phyloP scores from a whole-genome alignment of 805 yeast genomes.

The Metschnikowia vanudenii region DNA sequence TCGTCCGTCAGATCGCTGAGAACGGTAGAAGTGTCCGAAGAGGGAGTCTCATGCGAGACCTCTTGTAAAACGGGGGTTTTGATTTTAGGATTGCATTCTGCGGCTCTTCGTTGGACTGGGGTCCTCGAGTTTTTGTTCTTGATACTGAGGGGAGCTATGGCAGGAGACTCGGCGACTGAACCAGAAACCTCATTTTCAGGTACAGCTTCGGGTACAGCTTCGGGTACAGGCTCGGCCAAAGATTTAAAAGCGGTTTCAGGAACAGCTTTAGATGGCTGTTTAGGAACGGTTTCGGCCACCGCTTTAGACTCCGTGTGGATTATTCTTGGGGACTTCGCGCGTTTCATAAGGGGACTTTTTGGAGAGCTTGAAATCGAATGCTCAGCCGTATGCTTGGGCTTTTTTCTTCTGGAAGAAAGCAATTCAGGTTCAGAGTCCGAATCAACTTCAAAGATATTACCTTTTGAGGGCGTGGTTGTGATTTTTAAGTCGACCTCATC shows the following conservation, averaged over 20 bases:
- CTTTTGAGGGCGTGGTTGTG: constrained; percentile 15
- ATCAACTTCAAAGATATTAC: constrained; percentile 20
- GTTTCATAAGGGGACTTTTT: background rate
- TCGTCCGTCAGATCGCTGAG: constrained; percentile 9
- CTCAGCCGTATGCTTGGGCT: constrained; percentile 4
- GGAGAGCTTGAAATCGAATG: background rate
- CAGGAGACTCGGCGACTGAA: background rate
- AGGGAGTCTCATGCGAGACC: background rate
- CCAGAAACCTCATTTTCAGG: background rate
- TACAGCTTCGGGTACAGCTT: background rate
- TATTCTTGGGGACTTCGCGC: background rate
- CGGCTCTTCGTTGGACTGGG: background rate
- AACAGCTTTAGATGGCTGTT: background rate
- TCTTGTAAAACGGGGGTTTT: constrained; percentile 6
- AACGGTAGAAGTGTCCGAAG: constrained; percentile 4
- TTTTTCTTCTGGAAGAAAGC: constrained; percentile 15
- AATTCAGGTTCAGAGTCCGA: constrained; percentile 18
- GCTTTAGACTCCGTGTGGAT: background rate
- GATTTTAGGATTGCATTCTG: background rate
- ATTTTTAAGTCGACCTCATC: constrained; percentile 11
- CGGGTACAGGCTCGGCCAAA: too few species aligned
- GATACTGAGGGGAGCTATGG: background rate
- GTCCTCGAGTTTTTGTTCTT: background rate
- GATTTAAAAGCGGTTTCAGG: too few species aligned
- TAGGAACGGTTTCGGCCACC: background rate